Conservation (phyloP, 1,284 basidiomycete species). For the Melanopsichium pennsylvanicum region DNA sequence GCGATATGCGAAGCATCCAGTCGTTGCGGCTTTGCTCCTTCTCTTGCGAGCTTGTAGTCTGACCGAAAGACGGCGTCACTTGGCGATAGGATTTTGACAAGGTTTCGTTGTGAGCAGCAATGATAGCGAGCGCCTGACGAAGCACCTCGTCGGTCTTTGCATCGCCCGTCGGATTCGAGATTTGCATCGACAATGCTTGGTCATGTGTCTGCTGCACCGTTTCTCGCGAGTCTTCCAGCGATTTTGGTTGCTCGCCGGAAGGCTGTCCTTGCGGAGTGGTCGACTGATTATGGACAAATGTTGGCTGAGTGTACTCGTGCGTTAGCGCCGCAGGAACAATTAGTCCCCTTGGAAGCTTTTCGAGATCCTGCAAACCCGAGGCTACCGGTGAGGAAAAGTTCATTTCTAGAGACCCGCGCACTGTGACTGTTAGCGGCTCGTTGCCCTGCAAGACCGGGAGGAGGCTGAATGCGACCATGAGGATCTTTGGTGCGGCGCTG, state of each 20-base stretch:
- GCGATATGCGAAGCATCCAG: slow-evolving; percentile 14
- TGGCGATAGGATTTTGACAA: background rate
- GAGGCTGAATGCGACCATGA: slow-evolving; percentile 19
- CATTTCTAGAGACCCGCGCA: too few relatives aligned
- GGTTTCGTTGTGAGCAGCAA: slow-evolving; percentile 22
- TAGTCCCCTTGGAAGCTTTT: slow-evolving; percentile 7
- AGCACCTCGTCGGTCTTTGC: slow-evolving; percentile 11
- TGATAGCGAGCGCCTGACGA: slow-evolving; percentile 27
- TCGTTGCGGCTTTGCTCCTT: background rate
- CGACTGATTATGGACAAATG: background rate
- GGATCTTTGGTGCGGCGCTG: background rate
- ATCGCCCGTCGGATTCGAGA: background rate
- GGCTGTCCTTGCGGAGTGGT: background rate
- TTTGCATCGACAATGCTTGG: background rate
- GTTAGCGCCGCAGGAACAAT: slow-evolving; percentile 1
- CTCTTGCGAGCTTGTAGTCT: background rate
- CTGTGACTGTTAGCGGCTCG: slow-evolving; percentile 10
- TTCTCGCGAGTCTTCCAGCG: slow-evolving; percentile 25
- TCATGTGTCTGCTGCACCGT: slow-evolving; percentile 8
- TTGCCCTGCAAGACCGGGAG: slow-evolving; percentile 26
- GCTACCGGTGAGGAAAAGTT: too few relatives aligned
- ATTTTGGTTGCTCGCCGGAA: background rate
- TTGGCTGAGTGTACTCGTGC: slow-evolving; percentile 1
- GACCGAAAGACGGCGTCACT: background rate
- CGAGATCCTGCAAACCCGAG: background rate